phyloP scores from a whole-genome alignment of 83 land plant species.

The Picea mariana region DNA sequence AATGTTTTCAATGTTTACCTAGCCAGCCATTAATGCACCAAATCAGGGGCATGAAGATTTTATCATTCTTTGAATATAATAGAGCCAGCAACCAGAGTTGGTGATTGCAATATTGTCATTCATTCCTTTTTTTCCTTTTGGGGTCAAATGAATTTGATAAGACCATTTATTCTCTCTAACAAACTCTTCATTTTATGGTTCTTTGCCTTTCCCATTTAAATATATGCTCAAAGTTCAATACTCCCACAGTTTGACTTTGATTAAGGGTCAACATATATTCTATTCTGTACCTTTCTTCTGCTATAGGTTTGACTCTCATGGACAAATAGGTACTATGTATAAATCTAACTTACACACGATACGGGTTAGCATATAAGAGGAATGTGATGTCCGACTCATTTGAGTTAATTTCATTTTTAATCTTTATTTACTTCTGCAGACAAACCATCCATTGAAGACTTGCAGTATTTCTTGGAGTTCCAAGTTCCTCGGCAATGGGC shows the following conservation, averaged over 20 bases:
- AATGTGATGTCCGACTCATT: background rate
- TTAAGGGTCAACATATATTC: background rate
- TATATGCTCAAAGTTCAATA: background rate
- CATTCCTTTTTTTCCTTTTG: background rate
- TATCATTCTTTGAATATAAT: background rate
- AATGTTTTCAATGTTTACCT: too few species aligned
- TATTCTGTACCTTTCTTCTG: background rate
- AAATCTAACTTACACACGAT: background rate
- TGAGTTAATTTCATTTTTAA: background rate
- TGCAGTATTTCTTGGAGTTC: conserved; percentile 86
- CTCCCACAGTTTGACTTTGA: background rate
- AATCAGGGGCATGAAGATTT: background rate
- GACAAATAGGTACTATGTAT: background rate
- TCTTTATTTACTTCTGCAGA: conserved; percentile 39
- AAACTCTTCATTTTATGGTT: background rate
- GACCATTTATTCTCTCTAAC: background rate
- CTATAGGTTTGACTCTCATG: background rate
- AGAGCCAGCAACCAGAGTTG: background rate
- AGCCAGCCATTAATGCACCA: too few species aligned
- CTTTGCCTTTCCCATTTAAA: background rate
- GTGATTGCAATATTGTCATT: background rate
- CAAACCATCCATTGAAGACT: conserved; percentile 77
- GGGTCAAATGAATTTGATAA: background rate
- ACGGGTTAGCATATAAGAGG: background rate
- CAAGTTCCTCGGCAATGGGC: conserved; percentile 93